Evolutionary conservation across 106 monocot genomes (phyloP), one percentile per base, ranked within the genome.

Genomic region (Cymbidium sinense): DNA sequence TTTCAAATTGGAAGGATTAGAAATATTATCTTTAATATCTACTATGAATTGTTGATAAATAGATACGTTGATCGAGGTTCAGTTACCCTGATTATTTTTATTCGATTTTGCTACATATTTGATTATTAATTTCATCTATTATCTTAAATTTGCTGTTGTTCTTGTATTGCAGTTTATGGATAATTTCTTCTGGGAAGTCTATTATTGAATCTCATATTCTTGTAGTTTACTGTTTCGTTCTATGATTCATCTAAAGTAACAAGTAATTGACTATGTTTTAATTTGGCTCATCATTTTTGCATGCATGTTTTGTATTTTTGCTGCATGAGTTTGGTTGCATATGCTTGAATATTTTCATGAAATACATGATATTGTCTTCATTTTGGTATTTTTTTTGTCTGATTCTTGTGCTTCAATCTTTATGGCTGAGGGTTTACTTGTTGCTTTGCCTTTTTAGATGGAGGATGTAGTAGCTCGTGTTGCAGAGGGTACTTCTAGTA

Each of bases 401-500:
- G 17, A 47, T 47, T 47, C 15, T 47, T 2, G 15, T 47, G 47
- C 15, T 47, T 47, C 13, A 47, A 47, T 47, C 2, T 47, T 58
- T 58, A 58, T 5, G 23, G 5, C 58, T 58, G 58, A 11, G 58
- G n/a, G 21, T 58, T 58, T 6, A 58, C 23, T 58, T 23, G 23
- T 58, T 6, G 23, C 5, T 23, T 54, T 80, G 78, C 7, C 52
- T 79, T 80, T 85, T 37, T 73, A 95, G 91, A 83, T 85, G 78
- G 89, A 95, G 58, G 91, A 89, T 67, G 84, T 79, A 79, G 87
- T 91, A 65, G 79, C 82, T 82, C 87, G 77, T 84, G 89, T 80
- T 79, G 86, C 84, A 78, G 91, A 89, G 78, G 87, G 82, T 25
- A 77, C 54, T 70, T 50, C 86, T 39, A 78, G 52, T 86, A 79